Base-by-base conservation (phyloP, 176 grass and related monocot species). In the Ensete glaucum region DNA sequence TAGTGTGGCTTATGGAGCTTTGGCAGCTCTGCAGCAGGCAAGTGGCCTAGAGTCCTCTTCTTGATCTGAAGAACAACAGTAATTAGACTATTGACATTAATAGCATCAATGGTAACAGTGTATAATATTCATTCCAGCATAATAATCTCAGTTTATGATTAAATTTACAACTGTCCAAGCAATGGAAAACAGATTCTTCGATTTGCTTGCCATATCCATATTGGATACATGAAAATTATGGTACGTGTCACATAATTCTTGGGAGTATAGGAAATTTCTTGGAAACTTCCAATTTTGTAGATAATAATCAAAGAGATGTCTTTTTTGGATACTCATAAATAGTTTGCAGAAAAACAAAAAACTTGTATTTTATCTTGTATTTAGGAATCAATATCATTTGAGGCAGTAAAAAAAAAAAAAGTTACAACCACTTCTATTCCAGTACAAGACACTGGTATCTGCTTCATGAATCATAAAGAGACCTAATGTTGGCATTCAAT, bases 11-110 rank as follows among this genome's bases (percentile, higher is more conserved):
- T 90, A 73, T 91, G 74, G 78, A 85, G 90, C 80, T 90, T 85
- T 27, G 91, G 71, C 70, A 98, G 75, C 85, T 85, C 67, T 75
- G 94, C 88, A 86, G 94, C 94, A 82, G 88, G 82, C 80, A 85
- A 81, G 17, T 88, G 87, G 52, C 94, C 94, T 70, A 98, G 59
- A 27, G 78, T 84, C 85, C 87, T 88, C 12, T 52, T 81, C 9
- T 76, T 17, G 70, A 98, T 86, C 94, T 98, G 70, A 85, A 55
- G 65, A 60, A 62, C 50, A 19, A 76, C n/a, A 64, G 63, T 14
- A 29, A 3, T 68, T 20, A 43, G 65, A 17, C 11, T 68, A 82
- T 14, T 62, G 6, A 9, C 19, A 53, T 43, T 52, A 17, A 76
- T 62, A 75, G 66, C 29, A 73, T 17, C 22, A 24, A 80, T 21